phyloP scores from a whole-genome alignment of 768 basidiomycete species.

The Termitomyces heimii region DNA sequence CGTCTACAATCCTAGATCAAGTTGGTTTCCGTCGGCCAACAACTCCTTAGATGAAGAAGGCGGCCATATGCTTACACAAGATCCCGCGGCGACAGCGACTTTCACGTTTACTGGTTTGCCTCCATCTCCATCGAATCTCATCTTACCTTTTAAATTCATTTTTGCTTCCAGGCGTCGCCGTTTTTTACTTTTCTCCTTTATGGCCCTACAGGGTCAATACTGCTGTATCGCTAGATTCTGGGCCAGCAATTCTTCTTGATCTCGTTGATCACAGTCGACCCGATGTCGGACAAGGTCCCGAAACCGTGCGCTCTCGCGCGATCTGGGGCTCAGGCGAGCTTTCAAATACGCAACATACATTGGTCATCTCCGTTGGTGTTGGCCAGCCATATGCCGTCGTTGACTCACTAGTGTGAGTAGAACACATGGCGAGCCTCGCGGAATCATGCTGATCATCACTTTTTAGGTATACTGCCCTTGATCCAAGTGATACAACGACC shows the following conservation, averaged over 20 bases:
- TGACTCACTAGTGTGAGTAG: conserved; percentile 32
- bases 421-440: not conserved
- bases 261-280: conserved; percentile 30
- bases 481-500: conserved; percentile 13
- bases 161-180: conserved; percentile 28
- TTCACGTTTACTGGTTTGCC: conserved; percentile 35
- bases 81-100: conserved; percentile 27
- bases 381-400: conserved; percentile 31
- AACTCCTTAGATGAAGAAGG: conserved; percentile 27
- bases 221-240: conserved; percentile 31
- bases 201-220: conserved; percentile 43
- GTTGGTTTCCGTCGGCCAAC: conserved; percentile 25
- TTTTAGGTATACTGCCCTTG: conserved; percentile 19
- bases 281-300: conserved; percentile 25
- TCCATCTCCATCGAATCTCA: not conserved
- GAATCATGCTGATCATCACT: not conserved
- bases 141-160: not conserved
- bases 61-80: conserved; percentile 20
- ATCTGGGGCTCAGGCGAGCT: conserved; percentile 32
- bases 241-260: conserved; percentile 26
- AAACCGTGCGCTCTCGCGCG: conserved; percentile 30
- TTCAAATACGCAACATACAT: conserved; percentile 26
- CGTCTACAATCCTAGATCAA: conserved; percentile 22
- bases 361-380: conserved; percentile 30
- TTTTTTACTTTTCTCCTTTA: conserved; percentile 37